Evolutionary conservation across 1,139 yeast species (phyloP), one percentile per base, ranked within the genome.

Genomic region (Spathaspora sp.): DNA sequence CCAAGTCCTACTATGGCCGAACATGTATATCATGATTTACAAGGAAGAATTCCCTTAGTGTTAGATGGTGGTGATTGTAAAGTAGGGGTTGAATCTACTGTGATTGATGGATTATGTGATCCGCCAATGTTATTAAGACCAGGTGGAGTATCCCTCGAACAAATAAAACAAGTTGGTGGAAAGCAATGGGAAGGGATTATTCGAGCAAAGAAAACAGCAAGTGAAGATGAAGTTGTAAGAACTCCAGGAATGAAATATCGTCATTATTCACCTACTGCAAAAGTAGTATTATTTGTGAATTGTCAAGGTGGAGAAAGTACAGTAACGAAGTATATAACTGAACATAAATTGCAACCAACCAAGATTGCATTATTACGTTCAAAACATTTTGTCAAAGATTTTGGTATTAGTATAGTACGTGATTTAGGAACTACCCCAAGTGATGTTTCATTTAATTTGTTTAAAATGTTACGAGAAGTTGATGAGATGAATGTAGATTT

Each of bases 241-340:
- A 93, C 99, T 0, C 99, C 99, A 0, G 99, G 99, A 0, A 93
- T 93, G 99, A 93, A 93, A 61, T 93, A 93, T 63, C 83, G 89
- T 56, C 99, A 93, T 64, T 93, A 93, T 64, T 88, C 97, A 0
- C 99, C 99, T 2, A 77, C 78, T 2, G 97, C 97, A 0, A 81
- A 79, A 49, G 97, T 93, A 6, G 73, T 87, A 0, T 65, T 91
- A n/a, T 82, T 89, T 52, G 67, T 74, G 10, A 76, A 71, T 38
- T 73, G 80, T 53, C 75, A 72, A 0, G 74, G 79, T 51, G 84
- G 84, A 0, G 48, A 45, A 2, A 46, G 49, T 0, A 72, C 70
- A 0, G 55, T 74, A 1, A 43, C 50, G 6, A 46, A 60, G 9
- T 76, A 68, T 47, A 49, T 71, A 15, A 33, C 48, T 1, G 18